Conservation (phyloP, 495 filamentous ascomycete species). For the Neurospora sp. region DNA sequence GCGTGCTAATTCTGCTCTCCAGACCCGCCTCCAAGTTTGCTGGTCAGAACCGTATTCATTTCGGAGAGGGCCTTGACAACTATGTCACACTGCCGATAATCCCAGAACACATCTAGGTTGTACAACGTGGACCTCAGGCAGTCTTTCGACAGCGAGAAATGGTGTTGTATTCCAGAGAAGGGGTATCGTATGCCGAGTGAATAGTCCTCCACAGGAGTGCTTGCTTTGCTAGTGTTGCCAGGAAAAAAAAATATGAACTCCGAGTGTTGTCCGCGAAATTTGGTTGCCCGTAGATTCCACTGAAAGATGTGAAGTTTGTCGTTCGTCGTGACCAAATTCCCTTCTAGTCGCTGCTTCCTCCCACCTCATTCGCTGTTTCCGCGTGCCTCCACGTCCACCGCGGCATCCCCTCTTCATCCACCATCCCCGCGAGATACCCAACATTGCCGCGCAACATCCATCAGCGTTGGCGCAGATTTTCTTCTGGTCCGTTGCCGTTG, state of each 20-base stretch:
- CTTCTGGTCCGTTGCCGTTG: not conserved
- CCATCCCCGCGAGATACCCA: not conserved
- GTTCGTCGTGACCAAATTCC: not conserved
- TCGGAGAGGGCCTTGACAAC: slow-evolving; percentile 40
- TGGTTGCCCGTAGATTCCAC: not conserved
- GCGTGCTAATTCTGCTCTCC: not conserved
- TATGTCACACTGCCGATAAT: slow-evolving; percentile 48
- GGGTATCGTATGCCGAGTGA: not conserved
- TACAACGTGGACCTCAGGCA: not conserved
- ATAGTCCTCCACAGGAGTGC: not conserved
- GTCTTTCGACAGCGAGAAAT: not conserved
- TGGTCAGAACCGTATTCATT: slow-evolving; percentile 46
- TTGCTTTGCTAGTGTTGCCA: not conserved
- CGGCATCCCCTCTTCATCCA: not conserved
- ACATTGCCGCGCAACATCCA: not conserved
- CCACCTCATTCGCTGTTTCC: not conserved
- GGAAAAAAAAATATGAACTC: not conserved
- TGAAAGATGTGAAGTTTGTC: not conserved
- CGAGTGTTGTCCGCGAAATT: not conserved
- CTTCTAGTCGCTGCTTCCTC: not conserved
- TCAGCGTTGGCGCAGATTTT: not conserved
- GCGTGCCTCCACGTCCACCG: not conserved
- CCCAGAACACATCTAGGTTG: slow-evolving; percentile 12
- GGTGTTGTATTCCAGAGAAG: not conserved
- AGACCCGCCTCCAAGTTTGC: slow-evolving; percentile 37